Conservation (phyloP, 208 protist genomes). For the Acanthamoeba royreba region DNA sequence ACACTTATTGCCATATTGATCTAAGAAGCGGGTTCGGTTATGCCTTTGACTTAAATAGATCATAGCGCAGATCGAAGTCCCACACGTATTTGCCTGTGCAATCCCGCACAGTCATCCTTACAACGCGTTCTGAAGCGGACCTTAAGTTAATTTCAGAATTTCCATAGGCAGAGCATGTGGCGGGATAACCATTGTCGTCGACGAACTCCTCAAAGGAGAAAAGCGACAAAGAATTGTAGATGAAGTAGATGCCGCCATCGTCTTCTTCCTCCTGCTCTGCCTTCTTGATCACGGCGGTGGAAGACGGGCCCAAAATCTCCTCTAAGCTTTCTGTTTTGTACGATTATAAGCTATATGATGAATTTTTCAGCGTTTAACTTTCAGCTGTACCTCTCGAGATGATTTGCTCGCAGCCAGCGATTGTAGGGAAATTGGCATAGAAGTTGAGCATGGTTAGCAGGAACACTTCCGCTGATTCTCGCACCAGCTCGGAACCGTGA, state of each 20-base stretch:
- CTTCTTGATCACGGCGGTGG: neutral
- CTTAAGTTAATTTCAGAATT: too few relatives aligned
- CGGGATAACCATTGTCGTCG: slow-evolving; percentile 21
- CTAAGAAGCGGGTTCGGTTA: neutral
- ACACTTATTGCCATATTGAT: neutral
- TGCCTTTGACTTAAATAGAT: slow-evolving; percentile 36
- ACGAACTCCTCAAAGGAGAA: slow-evolving; percentile 47
- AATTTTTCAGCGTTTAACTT: neutral
- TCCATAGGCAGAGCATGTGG: too few relatives aligned
- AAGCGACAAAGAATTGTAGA: slow-evolving; percentile 15
- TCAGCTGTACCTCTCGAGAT: neutral
- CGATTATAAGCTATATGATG: neutral
- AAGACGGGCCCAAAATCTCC: slow-evolving; percentile 16
- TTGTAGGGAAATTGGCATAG: slow-evolving; percentile 33
- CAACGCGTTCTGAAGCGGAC: neutral
- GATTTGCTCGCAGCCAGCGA: slow-evolving; percentile 40
- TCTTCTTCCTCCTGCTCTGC: slow-evolving; percentile 38
- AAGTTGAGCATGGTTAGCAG: slow-evolving; percentile 43
- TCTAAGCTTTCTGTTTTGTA: neutral
- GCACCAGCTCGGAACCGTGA: neutral
- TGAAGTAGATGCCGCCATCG: slow-evolving; percentile 22
- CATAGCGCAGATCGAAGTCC: slow-evolving; percentile 44
- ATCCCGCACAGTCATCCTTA: slow-evolving; percentile 5
- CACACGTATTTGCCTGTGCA: slow-evolving; percentile 53
- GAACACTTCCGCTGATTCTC: slow-evolving; percentile 39